Base-by-base conservation (phyloP, 2,329 filamentous ascomycete species). In the Neoscytalidium dimidiatum region DNA sequence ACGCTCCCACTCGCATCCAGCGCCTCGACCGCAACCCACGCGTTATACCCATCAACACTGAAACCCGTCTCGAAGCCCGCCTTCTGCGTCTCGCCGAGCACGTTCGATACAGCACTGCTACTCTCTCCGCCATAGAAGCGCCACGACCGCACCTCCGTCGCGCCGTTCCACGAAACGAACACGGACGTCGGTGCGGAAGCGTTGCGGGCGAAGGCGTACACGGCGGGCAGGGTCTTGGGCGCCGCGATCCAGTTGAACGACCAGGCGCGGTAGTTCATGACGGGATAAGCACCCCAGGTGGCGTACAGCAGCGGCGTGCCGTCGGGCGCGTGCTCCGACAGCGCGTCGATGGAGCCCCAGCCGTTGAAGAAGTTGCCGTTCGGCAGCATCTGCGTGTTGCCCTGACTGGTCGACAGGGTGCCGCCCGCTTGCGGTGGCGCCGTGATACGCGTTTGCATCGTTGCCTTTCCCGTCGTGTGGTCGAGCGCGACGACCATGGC, bases 311-410 rank as follows among this genome's bases (percentile, higher is more conserved):
- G 74, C 3, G 82, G 71, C 3, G 78, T 73, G 9, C 85, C 85
- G 17, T 82, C 79, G 0, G 76, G 67, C 0, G 77, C 77, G 68
- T 83, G 70, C 52, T 83, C 80, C 4, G 80, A 80, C n/a, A 78
- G 75, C 33, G 80, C 74, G 3, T 73, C 71, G 26, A 74, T 70
- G 65, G 78, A 74, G 6, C 86, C 85, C 85, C 85, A 88, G 69
- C 84, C 84, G 31, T 88, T 81, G 48, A 88, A 74, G 11, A 81
- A 80, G 66, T 85, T 83, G 38, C 83, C 83, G 61, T 82, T 82
- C 0, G 83, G 80, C 0, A 88, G 78, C 5, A 85, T 69, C 67
- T 88, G 86, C 31, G 83, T 82, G 66, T 80, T 82, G 1, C 82
- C 82, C 67, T 85, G 83, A 0, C 84, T 85, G 53, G 79, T 81